Conservation (phyloP, 805 yeast species). For the Starmerella stigmatis region DNA sequence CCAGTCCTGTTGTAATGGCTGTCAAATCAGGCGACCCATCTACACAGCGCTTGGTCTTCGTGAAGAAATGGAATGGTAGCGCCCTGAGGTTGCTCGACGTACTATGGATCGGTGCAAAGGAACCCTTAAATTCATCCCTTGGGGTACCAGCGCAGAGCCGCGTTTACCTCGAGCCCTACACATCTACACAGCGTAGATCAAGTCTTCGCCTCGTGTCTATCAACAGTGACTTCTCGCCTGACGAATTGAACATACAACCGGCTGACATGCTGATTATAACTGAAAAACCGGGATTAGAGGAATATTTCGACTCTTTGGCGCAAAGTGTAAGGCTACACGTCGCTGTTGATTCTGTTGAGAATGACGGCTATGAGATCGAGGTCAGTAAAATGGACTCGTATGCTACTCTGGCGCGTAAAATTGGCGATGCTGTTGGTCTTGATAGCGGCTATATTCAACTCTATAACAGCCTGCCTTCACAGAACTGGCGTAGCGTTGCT, state of each 20-base stretch:
- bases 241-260: neutral
- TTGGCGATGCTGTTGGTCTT: constrained; percentile 48
- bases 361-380: neutral
- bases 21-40: constrained; percentile 16
- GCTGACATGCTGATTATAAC: constrained; percentile 10
- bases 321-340: constrained; percentile 21
- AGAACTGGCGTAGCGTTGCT: neutral
- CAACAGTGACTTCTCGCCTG: neutral
- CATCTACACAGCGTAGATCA: neutral
- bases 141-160: neutral
- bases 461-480: constrained; percentile 24
- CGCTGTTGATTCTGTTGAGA: neutral
- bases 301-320: constrained; percentile 30
- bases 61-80: constrained; percentile 43
- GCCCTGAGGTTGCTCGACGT: constrained; percentile 58
- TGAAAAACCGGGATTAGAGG: constrained; percentile 11
- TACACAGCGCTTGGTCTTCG: constrained; percentile 15
- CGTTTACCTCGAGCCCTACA: neutral
- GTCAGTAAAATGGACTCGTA: constrained; percentile 50
- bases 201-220: neutral
- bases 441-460: constrained; percentile 57
- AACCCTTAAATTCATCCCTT: neutral
- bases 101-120: constrained; percentile 34
- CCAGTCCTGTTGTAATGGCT: constrained; percentile 18
- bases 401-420: constrained; percentile 46